Percentiles rank a stretch among this genome's conserved stretches.
These are phyloP conservation scores for Epichloe gansuensis DNA, from an alignment of 2,329 filamentous ascomycete genomes.

Conservation along the genomic window DNA sequence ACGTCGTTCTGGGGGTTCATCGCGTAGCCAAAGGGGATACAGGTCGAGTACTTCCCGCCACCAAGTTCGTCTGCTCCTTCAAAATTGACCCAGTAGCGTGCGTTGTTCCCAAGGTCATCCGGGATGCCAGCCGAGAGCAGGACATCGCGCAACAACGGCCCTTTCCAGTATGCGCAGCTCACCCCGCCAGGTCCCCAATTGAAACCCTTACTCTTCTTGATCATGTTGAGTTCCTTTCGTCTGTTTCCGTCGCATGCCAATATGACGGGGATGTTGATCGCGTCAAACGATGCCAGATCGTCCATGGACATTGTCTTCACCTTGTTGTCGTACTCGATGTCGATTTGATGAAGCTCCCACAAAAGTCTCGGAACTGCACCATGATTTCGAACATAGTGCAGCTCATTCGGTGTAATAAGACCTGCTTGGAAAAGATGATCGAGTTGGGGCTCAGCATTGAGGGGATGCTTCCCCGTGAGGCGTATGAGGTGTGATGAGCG, in stretches of 20 bases:
- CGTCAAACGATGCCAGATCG: constrained; percentile 27
- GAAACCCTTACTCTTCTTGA: constrained; percentile 34
- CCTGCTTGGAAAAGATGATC: constrained; percentile 30
- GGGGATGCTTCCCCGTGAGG: constrained; percentile 37
- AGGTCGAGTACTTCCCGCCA: constrained; percentile 35
- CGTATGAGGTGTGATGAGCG: constrained; percentile 32
- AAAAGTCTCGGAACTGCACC: constrained; percentile 34
- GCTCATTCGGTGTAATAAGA: constrained; percentile 35
- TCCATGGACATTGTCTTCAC: constrained; percentile 28
- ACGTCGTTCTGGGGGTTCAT: not conserved
- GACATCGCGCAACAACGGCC: constrained; percentile 28
- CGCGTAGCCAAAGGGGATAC: constrained; percentile 33
- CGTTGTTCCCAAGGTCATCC: constrained; percentile 5
- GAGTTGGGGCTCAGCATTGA: constrained; percentile 36
- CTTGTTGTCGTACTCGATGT: constrained; percentile 27
- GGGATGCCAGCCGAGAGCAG: constrained; percentile 29
- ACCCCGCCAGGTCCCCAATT: constrained; percentile 32
- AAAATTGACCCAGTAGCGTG: constrained; percentile 31
- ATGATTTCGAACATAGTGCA: constrained; percentile 42
- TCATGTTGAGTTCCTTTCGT: constrained; percentile 38
- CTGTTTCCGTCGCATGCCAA: constrained; percentile 38
- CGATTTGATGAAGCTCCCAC: constrained; percentile 35
- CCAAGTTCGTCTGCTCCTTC: constrained; percentile 33
- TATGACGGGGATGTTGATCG: constrained; percentile 33
- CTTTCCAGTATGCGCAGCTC: constrained; percentile 38